Base-by-base conservation (phyloP, 2,329 filamentous ascomycete species). In the Trichoderma cornu-damae region DNA sequence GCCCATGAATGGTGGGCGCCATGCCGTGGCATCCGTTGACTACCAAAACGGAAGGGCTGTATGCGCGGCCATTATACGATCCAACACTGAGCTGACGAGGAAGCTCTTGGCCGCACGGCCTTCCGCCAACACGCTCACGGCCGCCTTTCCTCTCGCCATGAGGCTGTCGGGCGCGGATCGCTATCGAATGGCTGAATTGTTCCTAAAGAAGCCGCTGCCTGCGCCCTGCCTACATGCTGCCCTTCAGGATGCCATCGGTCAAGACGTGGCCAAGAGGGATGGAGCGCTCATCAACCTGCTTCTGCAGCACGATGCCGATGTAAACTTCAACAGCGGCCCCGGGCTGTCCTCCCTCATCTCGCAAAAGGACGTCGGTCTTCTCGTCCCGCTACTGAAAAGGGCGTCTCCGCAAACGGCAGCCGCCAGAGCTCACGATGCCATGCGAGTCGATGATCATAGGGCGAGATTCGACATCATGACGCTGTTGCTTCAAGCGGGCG, bases 261-360 rank as follows among this genome's bases (percentile, higher is more conserved):
- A 81, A 40, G 71, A 75, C 11, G 71, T 73, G 1, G 72, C 75
- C 0, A 70, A 72, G 38, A 72, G 79, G 35, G 81, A 84, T 37
- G 74, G 78, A 40, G 71, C 73, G 1, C 68, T 85, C 9, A 79
- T 85, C 54, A 72, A 74, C 6, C 70, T 84, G 4, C 68, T 84
- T 3, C 69, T 85, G 4, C 71, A 74, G 2, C 71, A 81, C 59
- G 76, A 78, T 12, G 78, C 78, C 3, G 80, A 83, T 47, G 73
- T 81, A 35, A 82, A 82, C 61, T 79, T 78, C 54, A 77, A 79
- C 40, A 75, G 78, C 24, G 79, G 80, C 0, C 70, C 75, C n/a
- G 75, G 74, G 2, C 70, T 84, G 12, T 67, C 74, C 0, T 71
- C 76, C 0, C 75, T 81, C 0, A 77, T 84, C 16, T 61, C 67